Base-by-base conservation (phyloP, 257 asterid genomes). In the Osmanthus fragrans region DNA sequence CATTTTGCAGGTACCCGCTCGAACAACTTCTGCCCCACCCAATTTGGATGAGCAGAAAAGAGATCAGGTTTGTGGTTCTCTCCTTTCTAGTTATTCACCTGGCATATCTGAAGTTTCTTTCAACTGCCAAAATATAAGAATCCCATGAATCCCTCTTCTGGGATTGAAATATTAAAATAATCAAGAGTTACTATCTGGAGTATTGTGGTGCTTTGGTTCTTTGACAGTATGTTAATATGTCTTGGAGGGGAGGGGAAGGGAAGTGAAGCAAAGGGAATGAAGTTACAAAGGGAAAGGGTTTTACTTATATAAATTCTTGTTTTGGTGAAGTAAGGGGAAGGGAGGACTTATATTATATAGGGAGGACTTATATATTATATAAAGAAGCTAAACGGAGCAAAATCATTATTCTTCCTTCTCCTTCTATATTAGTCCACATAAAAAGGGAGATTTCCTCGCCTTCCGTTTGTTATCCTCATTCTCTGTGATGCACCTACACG, bases 21-120 rank as follows among this genome's bases (percentile, higher is more conserved):
- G 99, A 73, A 94, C 98, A 81, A 94, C 91, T 87, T 94, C 98
- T 27, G 98, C 97, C 76, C 97, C 98, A 42, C 97, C 99, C 18
- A 93, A 88, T 88, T 80, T 95, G 89, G 99, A 89, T 76, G 99
- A 95, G 87, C 99, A 93, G 87, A 93, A 85, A 84, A 89, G 87
- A 65, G 92, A 88, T 51, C 99, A 91, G 98, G 99, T 93, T 79
- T 81, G 88, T 70, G 58, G 27, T 73, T 77, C 58, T 83, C 63
- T 40, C 70, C 8, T 71, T 13, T 73, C 40, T 64, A 32, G 58
- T 58, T 60, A 34, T 72, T 75, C 54, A 70, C 47, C 49, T 16
- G 49, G 49, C 75, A 32, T 7, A 49, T 19, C 60, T 37, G 74
- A 42, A 30, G 64, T 64, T 71, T 27, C 58, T 45, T 76, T 32